These are phyloP conservation scores for Pyrenopolyporus hunteri DNA, from an alignment of 495 filamentous ascomycete species.

Conservation along the genomic window DNA sequence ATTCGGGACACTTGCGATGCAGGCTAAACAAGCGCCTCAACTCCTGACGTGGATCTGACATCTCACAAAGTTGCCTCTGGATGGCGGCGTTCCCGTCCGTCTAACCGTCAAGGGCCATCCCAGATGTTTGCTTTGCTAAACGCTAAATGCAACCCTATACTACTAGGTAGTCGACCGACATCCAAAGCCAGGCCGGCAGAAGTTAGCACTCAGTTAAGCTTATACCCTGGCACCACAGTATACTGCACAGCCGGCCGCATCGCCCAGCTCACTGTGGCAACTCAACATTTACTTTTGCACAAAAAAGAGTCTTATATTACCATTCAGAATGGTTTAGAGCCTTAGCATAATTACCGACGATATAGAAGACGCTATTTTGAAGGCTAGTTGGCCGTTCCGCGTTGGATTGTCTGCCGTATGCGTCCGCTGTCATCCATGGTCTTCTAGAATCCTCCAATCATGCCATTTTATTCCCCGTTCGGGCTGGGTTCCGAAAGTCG, in stretches of 20 bases:
- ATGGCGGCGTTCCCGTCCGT: conserved; percentile 12
- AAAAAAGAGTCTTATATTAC: not conserved
- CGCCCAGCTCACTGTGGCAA: conserved; percentile 13
- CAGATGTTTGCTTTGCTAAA: not conserved
- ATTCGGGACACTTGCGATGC: conserved; percentile 8
- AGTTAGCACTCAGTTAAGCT: conserved; percentile 1
- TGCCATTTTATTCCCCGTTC: not conserved
- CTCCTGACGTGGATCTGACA: conserved; percentile 30
- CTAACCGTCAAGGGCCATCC: conserved; percentile 1
- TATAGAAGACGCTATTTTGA: not conserved
- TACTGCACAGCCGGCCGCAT: conserved; percentile 29
- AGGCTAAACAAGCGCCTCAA: conserved; percentile 18
- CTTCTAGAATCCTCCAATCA: conserved; percentile 7
- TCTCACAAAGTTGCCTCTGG: conserved; percentile 6
- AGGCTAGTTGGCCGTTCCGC: conserved; percentile 13
- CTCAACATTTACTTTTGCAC: not conserved
- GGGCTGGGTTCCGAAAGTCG: not conserved
- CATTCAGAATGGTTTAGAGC: not conserved
- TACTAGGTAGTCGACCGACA: not conserved
- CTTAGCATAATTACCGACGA: not conserved
- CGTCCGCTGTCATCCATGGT: no score
- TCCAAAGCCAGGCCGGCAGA: not conserved
- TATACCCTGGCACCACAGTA: not conserved
- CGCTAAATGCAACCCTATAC: not conserved
- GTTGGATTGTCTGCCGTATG: conserved; percentile 6